Evolutionary conservation across 164 flowering plant species (phyloP), one percentile per base, ranked within the genome.

Genomic region (Nymphaea colorata): DNA sequence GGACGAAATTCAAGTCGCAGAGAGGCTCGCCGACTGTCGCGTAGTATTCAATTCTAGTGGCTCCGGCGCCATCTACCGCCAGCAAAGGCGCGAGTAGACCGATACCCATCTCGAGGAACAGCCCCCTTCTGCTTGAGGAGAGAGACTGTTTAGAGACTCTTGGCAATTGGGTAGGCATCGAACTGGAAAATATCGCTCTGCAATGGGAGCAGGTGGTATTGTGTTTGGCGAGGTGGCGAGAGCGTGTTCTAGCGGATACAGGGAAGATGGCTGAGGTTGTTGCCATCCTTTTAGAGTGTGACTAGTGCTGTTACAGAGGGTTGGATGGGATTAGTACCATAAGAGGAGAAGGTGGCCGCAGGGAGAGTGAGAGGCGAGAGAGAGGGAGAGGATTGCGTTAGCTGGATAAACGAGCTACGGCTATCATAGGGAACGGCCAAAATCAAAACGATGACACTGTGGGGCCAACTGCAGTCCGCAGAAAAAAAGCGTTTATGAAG

Each of bases 31-130:
- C 79, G 0, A 83, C 86, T 7, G 96, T 93, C 55, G 97, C 97
- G 67, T 80, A 93, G 78, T 90, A 93, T 76, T 93, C 85, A 47
- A 89, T 79, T 71, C 98, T 83, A 8, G 94, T 89, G 2, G 97
- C 98, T 66, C 84, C 77, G 5, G 97, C 97, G 43, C 85, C 83
- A 10, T 61, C 64, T n/a, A 61, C 25, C 2, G n/a, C 7, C 64
- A 61, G 16, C 68, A 80, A 67, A 4, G 96, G 87, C 3, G 92
- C 87, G 25, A 90, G 70, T 44, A 87, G 51, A 3, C 95, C 93
- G 64, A 87, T 11, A 42, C 42, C 18, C 43, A 88, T 90, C 74
- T 73, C 43, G 41, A 76, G 77, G 5, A 78, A 64, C 16, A 82
- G 4, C 42, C 70, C 44, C 69, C 76, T 79, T 66, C 74, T 84